Conservation (phyloP, 164 flowering plant genomes). For the Tetracentron sinense region DNA sequence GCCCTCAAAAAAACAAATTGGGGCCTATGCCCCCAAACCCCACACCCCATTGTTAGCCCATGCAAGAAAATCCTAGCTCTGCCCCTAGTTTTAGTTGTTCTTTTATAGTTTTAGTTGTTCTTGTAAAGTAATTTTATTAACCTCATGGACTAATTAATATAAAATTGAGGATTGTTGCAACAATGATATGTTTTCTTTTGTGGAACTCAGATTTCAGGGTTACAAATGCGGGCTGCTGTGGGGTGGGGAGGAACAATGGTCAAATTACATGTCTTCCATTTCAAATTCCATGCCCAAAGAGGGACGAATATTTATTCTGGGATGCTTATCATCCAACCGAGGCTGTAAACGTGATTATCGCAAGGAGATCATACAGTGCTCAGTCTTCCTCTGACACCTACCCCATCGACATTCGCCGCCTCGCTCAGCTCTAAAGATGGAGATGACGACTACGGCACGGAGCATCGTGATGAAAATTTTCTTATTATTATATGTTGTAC, state of each 20-base stretch:
- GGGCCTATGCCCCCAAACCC: no score
- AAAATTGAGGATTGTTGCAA: no score
- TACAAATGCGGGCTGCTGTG: constrained; percentile 75
- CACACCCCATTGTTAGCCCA: no score
- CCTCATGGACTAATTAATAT: no score
- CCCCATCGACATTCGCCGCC: constrained; percentile 57
- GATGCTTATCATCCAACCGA: constrained; percentile 86
- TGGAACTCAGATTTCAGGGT: constrained; percentile 53
- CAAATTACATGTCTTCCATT: constrained; percentile 83
- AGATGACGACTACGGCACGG: constrained; percentile 4
- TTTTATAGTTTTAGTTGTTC: no score
- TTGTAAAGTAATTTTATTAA: no score
- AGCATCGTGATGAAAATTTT: neutral
- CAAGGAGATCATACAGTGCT: constrained; percentile 54
- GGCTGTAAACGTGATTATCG: constrained; percentile 56
- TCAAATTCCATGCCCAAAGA: constrained; percentile 64
- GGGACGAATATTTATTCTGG: constrained; percentile 72
- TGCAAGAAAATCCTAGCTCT: no score
- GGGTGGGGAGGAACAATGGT: constrained; percentile 86
- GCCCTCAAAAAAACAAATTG: no score
- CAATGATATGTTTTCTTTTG: neutral
- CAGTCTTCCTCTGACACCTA: constrained; percentile 50
- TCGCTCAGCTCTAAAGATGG: constrained; percentile 50
- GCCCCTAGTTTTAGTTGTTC: no score
- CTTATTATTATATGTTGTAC: neutral